Percentiles rank a stretch among this genome's conserved stretches.
These are phyloP conservation scores for Yarrowia yakushimensis DNA, from an alignment of 805 yeast genomes.

Conservation along the genomic window DNA sequence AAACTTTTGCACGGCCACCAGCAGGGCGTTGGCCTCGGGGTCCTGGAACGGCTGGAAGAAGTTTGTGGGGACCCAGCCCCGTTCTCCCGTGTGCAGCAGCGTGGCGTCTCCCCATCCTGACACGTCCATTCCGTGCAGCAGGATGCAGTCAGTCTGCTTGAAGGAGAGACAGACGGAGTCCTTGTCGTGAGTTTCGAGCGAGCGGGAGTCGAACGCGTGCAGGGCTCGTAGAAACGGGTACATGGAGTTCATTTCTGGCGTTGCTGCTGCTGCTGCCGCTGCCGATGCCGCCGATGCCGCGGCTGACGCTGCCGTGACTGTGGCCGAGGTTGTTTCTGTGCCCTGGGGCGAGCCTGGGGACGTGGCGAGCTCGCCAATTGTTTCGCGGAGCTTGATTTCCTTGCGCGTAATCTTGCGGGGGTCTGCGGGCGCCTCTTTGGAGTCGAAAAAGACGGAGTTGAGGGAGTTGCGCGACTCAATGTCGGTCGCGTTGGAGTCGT, in stretches of 20 bases:
- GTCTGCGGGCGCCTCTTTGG: slow-evolving; percentile 24
- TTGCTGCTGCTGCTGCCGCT: neutral
- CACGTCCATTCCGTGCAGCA: slow-evolving; percentile 41
- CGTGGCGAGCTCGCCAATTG: neutral
- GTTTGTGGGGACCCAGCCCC: slow-evolving; percentile 46
- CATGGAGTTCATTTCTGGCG: slow-evolving; percentile 18
- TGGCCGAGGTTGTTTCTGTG: neutral
- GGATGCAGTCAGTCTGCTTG: slow-evolving; percentile 38
- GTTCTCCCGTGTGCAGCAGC: slow-evolving; percentile 36
- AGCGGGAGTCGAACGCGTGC: slow-evolving; percentile 17
- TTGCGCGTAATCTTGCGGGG: slow-evolving; percentile 16
- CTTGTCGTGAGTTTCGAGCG: slow-evolving; percentile 16
- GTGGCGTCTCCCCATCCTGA: slow-evolving; percentile 47
- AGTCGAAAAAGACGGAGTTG: slow-evolving; percentile 19
- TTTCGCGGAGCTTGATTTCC: slow-evolving; percentile 10
- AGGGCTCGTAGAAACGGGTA: slow-evolving; percentile 9
- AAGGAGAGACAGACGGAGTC: slow-evolving; percentile 34
- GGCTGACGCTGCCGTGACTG: neutral
- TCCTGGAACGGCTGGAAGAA: slow-evolving; percentile 41
- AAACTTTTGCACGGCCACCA: slow-evolving; percentile 39
- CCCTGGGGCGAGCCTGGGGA: neutral
- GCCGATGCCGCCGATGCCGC: neutral
- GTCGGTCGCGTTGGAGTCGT: slow-evolving; percentile 21
- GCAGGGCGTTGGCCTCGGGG: slow-evolving; percentile 38
- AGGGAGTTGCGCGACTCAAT: slow-evolving; percentile 20